Base-by-base conservation (phyloP, 2,329 filamentous ascomycete species). In the Talaromyces amestolkiae region DNA sequence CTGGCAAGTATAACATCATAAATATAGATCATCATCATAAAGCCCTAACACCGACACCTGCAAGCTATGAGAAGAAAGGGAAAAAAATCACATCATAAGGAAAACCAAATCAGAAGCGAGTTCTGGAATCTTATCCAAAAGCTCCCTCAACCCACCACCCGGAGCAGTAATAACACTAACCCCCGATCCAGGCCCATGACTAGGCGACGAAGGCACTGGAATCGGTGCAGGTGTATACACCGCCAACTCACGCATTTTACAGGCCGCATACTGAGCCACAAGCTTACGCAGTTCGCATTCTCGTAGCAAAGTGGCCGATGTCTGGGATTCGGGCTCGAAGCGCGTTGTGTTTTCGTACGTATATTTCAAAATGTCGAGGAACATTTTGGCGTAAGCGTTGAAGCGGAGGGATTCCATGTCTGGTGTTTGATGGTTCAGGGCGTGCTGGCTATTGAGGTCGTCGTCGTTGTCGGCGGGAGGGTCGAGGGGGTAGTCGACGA, bases 91-190 rank as follows among this genome's bases (percentile, higher is more conserved):
- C 62, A 67, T 78, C 76, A 79, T 75, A 31, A 77, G 75, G 67
- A 77, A 80, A 33, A 80, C 75, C 68, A 80, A 70, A 70, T 79
- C 77, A 39, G 77, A 78, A 24, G 77, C 78, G 70, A 80, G 69
- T 68, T 80, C 78, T 1, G 76, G 74, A 39, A 74, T 75, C 51
- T 69, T 69, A 63, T 80, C 77, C 60, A 80, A 58, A 59, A 80
- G 68, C 5, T 73, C 72, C 22, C 76, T 73, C 66, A 80, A 72
- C 33, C 75, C 76, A 11, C 61, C 59, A 17, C 65, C 59, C 1
- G 65, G 64, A 11, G 60, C 61, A 27, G 22, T 49, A 13, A 64
- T 64, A 13, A 10, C 63, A 53, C 62, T 61, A 13, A 68, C 61
- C n/a, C 65, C 61, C 0, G 63, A 61, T 3, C 63, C 62, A 1